A percentile compares a stretch with the other conserved stretches of the same genome.
Conservation (phyloP, 768 basidiomycete genomes). For the Trametes cubensis region DNA sequence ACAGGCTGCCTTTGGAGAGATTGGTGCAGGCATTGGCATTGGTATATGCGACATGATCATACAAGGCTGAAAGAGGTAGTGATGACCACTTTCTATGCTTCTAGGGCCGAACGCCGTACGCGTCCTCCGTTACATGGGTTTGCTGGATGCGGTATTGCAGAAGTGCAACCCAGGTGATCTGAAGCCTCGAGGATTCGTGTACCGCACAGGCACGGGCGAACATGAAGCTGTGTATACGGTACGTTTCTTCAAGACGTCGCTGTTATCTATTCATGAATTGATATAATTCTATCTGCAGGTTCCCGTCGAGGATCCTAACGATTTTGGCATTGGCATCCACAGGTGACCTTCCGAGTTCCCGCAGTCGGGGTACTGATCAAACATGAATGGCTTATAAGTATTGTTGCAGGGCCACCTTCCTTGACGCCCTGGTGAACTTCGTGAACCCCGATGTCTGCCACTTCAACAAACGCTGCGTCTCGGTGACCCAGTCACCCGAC, state of each 20-base stretch:
- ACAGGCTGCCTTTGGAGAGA: conserved; percentile 51
- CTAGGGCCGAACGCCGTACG: conserved; percentile 56
- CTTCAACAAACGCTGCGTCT: conserved; percentile 53
- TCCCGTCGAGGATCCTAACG: conserved; percentile 33
- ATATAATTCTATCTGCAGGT: conserved; percentile 33
- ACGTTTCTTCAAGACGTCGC: conserved; percentile 11
- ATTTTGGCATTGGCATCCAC: conserved; percentile 49
- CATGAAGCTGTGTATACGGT: conserved; percentile 51
- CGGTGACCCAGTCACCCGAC: conserved; percentile 22
- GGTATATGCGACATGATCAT: conserved; percentile 34
- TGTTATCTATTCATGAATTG: too few relatives aligned
- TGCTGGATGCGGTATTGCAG: conserved; percentile 45
- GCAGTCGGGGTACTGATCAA: too few relatives aligned
- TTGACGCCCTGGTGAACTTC: conserved; percentile 49
- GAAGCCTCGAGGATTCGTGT: conserved; percentile 40
- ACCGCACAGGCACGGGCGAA: conserved; percentile 43
- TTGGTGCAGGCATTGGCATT: conserved; percentile 56
- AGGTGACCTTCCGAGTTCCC: conserved; percentile 36
- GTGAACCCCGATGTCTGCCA: conserved; percentile 46
- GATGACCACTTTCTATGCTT: background rate
- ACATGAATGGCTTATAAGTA: background rate
- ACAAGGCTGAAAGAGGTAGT: background rate
- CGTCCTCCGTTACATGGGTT: conserved; percentile 46
- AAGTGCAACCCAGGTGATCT: conserved; percentile 40
- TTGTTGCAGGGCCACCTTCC: conserved; percentile 47